These are phyloP conservation scores for barrel medic (Medicago truncatula) DNA, from an alignment of 306 rosid genomes.

Conservation along the genomic window DNA sequence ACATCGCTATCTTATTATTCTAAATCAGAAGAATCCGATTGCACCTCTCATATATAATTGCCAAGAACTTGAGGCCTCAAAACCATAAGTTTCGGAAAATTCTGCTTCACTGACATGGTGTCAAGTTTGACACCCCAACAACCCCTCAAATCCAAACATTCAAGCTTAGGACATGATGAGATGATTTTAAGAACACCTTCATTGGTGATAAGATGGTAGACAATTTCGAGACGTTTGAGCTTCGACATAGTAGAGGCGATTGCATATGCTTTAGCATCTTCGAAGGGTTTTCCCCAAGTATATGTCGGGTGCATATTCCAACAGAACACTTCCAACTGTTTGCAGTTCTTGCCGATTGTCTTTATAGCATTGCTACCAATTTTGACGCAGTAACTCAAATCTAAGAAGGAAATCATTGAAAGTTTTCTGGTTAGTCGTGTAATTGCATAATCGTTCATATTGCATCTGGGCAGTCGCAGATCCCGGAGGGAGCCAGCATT, in stretches of 20 bases:
- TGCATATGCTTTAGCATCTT: slow-evolving; percentile 82
- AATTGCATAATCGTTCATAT: slow-evolving; percentile 60
- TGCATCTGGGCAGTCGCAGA: slow-evolving; percentile 73
- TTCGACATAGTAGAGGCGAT: slow-evolving; percentile 92
- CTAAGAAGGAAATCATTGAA: slow-evolving; percentile 72
- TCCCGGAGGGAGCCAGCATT: slow-evolving; percentile 81
- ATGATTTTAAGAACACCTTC: slow-evolving; percentile 65
- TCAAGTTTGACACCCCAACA: slow-evolving; percentile 89
- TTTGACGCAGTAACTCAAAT: slow-evolving; percentile 82
- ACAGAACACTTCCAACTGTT: slow-evolving; percentile 64
- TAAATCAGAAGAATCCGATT: too few species aligned
- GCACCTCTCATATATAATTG: too few species aligned
- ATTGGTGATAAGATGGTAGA: slow-evolving; percentile 71
- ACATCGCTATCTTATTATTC: too few species aligned
- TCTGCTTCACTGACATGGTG: slow-evolving; percentile 57
- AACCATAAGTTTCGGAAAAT: slow-evolving; percentile 64
- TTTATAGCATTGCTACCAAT: slow-evolving; percentile 68
- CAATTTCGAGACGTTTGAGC: slow-evolving; percentile 84
- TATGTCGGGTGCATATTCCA: slow-evolving; percentile 88
- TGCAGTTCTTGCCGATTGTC: slow-evolving; percentile 87
- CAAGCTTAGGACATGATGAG: slow-evolving; percentile 68
- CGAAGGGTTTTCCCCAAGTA: slow-evolving; percentile 69
- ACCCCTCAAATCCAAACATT: slow-evolving; percentile 81
- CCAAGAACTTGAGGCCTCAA: slow-evolving; percentile 76
- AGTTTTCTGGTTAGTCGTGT: slow-evolving; percentile 69